Base-by-base conservation (phyloP, 345 rosid species). In the Salix suchowensis region DNA sequence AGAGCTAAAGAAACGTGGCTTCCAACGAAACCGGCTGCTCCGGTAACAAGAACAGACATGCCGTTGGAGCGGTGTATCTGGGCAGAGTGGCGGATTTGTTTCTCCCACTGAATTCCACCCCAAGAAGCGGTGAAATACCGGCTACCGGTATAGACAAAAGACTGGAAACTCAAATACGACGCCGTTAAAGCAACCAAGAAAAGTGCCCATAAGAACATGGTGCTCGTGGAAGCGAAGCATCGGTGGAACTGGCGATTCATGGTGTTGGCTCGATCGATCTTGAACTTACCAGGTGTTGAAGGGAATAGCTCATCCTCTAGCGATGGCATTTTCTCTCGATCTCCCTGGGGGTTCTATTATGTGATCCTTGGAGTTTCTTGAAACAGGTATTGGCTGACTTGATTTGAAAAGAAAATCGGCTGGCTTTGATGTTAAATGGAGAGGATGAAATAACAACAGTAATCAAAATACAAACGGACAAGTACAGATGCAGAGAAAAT, bases 211-310 rank as follows among this genome's bases (percentile, higher is more conserved):
- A 94, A 76, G 83, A 92, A 94, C 96, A 91, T 88, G 62, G 97
- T 91, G 86, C 91, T 87, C 12, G 97, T 92, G 0, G 98, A 94
- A 2, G 96, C 83, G 78, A 94, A 91, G 73, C 94, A 92, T 1
- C 98, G 92, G 79, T 91, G 86, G 76, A 94, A 86, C 61, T 91
- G 98, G 1, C 98, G 92, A 81, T 85, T 82, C 84, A 83, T 81
- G 61, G 66, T 42, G 71, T 46, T 52, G 66, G 58, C 48, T 19
- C 94, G 80, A 19, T 78, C 96, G 86, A 89, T 88, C 86, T 94
- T 94, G 88, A 94, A 88, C 85, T 94, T 94, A 0, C 97, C 97
- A 2, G 98, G 94, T 66, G 98, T 94, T 34, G 98, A 91, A 28
- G 97, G 97, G 78, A 91, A 92, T 76, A 91, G 78, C 78, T 91